A percentile compares a stretch with the other conserved stretches of the same genome.
phyloP scores from a whole-genome alignment of 2,329 filamentous ascomycete genomes.

The Lanzia echinophila region DNA sequence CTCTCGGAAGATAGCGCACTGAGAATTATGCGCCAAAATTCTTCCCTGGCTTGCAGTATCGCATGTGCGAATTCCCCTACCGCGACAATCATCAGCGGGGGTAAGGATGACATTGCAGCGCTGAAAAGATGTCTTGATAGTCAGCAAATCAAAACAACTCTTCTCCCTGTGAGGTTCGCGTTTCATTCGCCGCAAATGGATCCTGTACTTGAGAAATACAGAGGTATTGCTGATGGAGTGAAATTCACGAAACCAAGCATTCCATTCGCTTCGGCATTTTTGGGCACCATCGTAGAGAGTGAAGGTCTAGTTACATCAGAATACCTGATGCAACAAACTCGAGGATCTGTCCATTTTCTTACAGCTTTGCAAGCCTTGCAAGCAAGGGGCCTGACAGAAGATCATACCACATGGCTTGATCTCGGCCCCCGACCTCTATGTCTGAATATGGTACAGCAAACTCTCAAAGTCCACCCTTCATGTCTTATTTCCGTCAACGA shows the following conservation, averaged over 20 bases:
- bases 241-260: not conserved
- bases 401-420: not conserved
- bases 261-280: not conserved
- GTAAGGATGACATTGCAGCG: not conserved
- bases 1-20: conserved; percentile 62
- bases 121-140: not conserved
- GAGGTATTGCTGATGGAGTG: not conserved
- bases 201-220: not conserved
- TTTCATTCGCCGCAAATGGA: conserved; percentile 7
- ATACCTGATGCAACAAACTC: not conserved
- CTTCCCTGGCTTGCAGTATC: not conserved
- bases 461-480: not conserved
- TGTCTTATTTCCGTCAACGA: not conserved
- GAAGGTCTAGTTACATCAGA: not conserved
- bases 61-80: not conserved
- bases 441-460: too few species aligned
- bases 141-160: not conserved
- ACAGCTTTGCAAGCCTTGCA: not conserved
- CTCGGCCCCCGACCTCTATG: not conserved
- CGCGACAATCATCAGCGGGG: not conserved
- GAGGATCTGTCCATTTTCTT: not conserved
- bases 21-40: not conserved
- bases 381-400: not conserved
- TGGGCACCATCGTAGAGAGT: not conserved
- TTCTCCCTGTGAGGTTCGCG: not conserved